Percentiles rank a stretch among this genome's conserved stretches.
These are phyloP conservation scores for Escallonia herrerae DNA, from an alignment of 129 eudicot species.

Conservation along the genomic window DNA sequence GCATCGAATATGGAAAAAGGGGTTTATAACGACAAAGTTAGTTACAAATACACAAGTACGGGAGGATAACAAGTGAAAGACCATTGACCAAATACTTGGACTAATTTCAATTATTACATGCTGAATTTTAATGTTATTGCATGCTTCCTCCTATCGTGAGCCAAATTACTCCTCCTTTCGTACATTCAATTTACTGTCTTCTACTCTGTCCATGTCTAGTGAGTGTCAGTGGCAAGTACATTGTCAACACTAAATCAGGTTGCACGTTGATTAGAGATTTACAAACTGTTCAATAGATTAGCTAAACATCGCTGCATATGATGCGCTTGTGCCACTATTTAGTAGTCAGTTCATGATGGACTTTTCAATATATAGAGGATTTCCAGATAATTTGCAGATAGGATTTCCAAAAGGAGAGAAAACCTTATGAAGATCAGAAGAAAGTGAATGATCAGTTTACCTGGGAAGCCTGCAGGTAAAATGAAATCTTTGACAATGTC, in stretches of 20 bases:
- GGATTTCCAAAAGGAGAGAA: neutral
- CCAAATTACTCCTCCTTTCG: too few relatives aligned
- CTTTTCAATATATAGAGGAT: neutral
- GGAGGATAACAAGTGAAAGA: neutral
- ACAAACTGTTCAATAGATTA: too few relatives aligned
- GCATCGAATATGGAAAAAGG: slow-evolving; percentile 18
- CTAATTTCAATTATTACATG: neutral
- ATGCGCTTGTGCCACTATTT: neutral
- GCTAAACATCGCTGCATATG: neutral
- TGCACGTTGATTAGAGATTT: too few relatives aligned
- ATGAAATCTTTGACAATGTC: slow-evolving; percentile 62
- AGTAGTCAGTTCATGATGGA: neutral
- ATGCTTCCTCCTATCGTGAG: too few relatives aligned
- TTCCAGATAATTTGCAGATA: neutral
- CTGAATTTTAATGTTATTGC: too few relatives aligned
- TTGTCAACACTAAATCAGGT: too few relatives aligned
- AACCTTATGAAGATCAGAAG: neutral
- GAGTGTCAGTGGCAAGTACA: too few relatives aligned
- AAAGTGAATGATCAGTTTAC: slow-evolving; percentile 15
- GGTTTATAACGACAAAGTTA: too few relatives aligned
- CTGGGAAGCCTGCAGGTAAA: slow-evolving; percentile 92
- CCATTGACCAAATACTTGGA: neutral
- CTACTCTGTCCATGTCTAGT: too few relatives aligned
- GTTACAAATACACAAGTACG: neutral
- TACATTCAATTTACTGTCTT: too few relatives aligned